These are phyloP conservation scores for Pyropia yezoensis DNA, from an alignment of 23 red algal species.

Conservation along the genomic window DNA sequence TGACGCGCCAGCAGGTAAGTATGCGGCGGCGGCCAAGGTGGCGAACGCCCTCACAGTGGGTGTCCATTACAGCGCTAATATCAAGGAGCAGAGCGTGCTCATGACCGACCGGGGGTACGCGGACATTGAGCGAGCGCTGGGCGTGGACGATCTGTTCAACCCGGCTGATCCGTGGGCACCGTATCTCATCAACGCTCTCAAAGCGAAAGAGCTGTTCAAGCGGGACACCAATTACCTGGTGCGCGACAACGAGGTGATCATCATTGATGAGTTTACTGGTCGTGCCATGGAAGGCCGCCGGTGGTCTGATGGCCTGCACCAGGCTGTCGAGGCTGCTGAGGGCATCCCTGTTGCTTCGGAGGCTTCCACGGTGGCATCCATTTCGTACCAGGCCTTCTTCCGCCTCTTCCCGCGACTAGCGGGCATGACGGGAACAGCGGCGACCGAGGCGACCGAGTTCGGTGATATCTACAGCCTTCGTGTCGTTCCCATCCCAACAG, in stretches of 20 bases:
- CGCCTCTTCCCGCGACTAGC: conserved; percentile 63
- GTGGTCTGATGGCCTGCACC: conserved; percentile 94
- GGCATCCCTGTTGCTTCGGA: conserved; percentile 59
- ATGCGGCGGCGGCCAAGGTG: conserved; percentile 55
- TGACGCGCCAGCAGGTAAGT: conserved; percentile 45
- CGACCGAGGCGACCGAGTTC: conserved; percentile 76
- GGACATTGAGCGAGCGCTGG: conserved; percentile 64
- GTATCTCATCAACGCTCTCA: conserved; percentile 80
- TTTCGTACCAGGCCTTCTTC: conserved; percentile 97
- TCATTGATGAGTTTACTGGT: conserved; percentile 93
- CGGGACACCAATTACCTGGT: conserved; percentile 88
- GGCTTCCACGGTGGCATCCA: conserved; percentile 48
- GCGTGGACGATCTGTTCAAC: conserved; percentile 62
- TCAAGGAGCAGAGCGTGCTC: conserved; percentile 86
- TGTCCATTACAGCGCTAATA: conserved; percentile 76
- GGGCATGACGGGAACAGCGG: conserved; percentile 96
- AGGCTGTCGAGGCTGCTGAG: conserved; percentile 95
- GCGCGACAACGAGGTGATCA: conserved; percentile 51
- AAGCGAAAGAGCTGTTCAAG: conserved; percentile 90
- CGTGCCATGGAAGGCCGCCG: conserved; percentile 77
- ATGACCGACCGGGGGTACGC: conserved; percentile 67
- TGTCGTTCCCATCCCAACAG: conserved; percentile 82
- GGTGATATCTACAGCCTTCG: conserved; percentile 51
- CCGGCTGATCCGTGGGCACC: conserved; percentile 71
- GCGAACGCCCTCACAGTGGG: conserved; percentile 30